Conservation (phyloP, 2,329 filamentous ascomycete species). For the Penicillium decumbens region DNA sequence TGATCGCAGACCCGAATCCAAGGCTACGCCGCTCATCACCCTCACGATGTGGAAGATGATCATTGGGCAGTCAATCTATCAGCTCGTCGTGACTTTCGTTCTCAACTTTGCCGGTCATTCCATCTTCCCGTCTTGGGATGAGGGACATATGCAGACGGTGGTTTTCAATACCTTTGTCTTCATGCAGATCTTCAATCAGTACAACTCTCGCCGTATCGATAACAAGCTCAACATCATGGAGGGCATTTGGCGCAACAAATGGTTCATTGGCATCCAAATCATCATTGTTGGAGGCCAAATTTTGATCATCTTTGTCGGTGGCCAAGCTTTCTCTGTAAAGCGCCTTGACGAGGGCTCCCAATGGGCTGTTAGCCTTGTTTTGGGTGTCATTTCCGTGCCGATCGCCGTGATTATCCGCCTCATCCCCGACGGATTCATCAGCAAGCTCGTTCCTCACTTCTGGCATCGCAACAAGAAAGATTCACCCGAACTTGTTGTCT, state of each 20-base stretch:
- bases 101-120: conserved; percentile 45
- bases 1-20: conserved; percentile 49
- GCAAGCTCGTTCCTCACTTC: conserved; percentile 40
- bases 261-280: conserved; percentile 57
- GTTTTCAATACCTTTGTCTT: conserved; percentile 47
- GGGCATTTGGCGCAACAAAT: conserved; percentile 41
- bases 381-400: conserved; percentile 64
- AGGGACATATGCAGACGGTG: conserved; percentile 32
- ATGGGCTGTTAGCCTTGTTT: conserved; percentile 66
- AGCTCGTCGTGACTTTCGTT: conserved; percentile 40
- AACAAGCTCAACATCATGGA: conserved; percentile 45
- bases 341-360: conserved; percentile 57
- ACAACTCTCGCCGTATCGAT: conserved; percentile 46
- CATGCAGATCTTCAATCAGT: conserved; percentile 50
- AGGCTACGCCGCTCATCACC: conserved; percentile 44
- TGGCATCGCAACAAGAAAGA: conserved; percentile 34
- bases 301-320: conserved; percentile 68
- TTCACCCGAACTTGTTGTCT: conserved; percentile 42
- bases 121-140: conserved; percentile 32
- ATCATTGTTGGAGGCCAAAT: conserved; percentile 66
- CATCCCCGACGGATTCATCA: conserved; percentile 55
- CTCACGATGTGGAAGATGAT: conserved; percentile 48
- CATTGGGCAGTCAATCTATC: conserved; percentile 42
- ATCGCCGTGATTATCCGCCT: conserved; percentile 58
- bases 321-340: conserved; percentile 60